These are phyloP conservation scores for Suillus subalutaceus DNA, from an alignment of 768 basidiomycete genomes.

Conservation along the genomic window DNA sequence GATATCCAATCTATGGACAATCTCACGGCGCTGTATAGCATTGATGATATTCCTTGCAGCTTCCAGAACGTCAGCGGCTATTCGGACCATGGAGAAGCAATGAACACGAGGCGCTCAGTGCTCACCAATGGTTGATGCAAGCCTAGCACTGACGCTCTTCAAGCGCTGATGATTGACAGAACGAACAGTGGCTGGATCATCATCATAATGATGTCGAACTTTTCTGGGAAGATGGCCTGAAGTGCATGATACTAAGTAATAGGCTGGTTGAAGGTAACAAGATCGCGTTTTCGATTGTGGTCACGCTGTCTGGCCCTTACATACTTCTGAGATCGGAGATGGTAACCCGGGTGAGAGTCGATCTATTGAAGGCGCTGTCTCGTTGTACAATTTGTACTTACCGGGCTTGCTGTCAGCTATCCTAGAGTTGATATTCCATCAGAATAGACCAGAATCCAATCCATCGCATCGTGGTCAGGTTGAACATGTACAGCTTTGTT, in stretches of 20 bases:
- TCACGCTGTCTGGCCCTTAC: background rate
- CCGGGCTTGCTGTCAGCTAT: background rate
- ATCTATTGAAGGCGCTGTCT: background rate
- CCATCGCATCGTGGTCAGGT: background rate
- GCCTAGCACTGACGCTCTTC: constrained; percentile 30
- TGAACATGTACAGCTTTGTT: background rate
- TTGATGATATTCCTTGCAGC: constrained; percentile 52
- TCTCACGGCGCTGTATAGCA: constrained; percentile 46
- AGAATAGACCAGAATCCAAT: background rate
- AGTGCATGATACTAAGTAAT: constrained; percentile 21
- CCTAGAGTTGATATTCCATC: background rate
- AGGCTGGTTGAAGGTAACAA: background rate
- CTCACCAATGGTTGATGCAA: constrained; percentile 33
- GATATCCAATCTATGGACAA: constrained; percentile 55
- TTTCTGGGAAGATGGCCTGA: constrained; percentile 28
- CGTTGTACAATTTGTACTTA: background rate
- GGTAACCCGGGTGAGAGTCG: constrained; percentile 2
- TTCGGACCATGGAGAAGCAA: background rate
- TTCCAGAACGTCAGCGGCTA: constrained; percentile 33
- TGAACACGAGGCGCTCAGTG: constrained; percentile 11
- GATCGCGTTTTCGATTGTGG: background rate
- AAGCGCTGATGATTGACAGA: constrained; percentile 26
- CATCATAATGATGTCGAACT: constrained; percentile 27
- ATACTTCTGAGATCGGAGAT: background rate
- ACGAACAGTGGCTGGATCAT: constrained; percentile 34